Base-by-base conservation (phyloP, 441 rosid genomes). In the Populus hybrid region DNA sequence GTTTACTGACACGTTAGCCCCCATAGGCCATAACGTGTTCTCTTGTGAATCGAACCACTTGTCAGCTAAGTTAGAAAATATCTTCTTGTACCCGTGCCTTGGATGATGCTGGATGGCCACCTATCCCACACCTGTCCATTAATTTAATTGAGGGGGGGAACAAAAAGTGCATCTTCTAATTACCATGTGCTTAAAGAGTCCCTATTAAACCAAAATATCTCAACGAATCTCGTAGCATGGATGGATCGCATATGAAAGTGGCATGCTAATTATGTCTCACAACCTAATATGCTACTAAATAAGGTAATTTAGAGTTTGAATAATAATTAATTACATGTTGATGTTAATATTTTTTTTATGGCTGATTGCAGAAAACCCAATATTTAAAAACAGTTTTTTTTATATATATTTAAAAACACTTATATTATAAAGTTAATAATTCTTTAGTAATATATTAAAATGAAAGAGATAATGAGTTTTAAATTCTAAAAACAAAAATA, bases 11-110 rank as follows among this genome's bases (percentile, higher is more conserved):
- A 26, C 50, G 63, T 78, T 57, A 70, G 6, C 2, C 6, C 6
- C 50, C 1, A 20, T n/a, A n/a, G n/a, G n/a, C n/a, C n/a, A n/a
- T 20, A 67, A 67, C 77, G 77, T 69, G 74, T 76, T 38, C 18
- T 28, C 63, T 30, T 30, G 50, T n/a, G 34, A 8, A 38, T 4
- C 21, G 65, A 16, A 69, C 57, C 77, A 78, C 24, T 69, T 69
- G 77, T 68, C 74, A 36, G 18, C 11, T 23, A 3, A 36, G 32
- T 42, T 63, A n/a, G 50, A 21, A 70, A n/a, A 68, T 24, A 69
- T n/a, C n/a, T 66, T n/a, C 4, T 5, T 26, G 42, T 61, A 16
- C 23, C 36, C 23, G 66, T 42, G 30, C 67, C 23, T 11, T 2
- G 35, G 0, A 68, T 4, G 53, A 69, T 21, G 50, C 73, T 16